Base-by-base conservation (phyloP, 441 rosid genomes). In the Pelargonium australe region DNA sequence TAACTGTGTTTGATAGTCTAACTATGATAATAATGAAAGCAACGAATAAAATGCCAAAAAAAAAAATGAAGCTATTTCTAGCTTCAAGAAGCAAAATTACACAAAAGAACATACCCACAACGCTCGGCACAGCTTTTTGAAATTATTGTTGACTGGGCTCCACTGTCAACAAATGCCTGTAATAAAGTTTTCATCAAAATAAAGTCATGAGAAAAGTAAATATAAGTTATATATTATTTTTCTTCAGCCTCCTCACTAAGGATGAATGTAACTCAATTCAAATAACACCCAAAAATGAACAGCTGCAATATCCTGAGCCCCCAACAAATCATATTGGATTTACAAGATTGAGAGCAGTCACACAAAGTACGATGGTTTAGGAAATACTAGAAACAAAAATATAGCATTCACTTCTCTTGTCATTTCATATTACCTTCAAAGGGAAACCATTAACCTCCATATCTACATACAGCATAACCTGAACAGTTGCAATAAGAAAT, bases 361-460 rank as follows among this genome's bases (percentile, higher is more conserved):
- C 19, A 16, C 60, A 53, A 53, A 53, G 19, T 53, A 53, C 60
- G 14, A 53, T 68, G 14, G 9, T 34, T 68, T 51, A 16, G 62
- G n/a, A 16, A 55, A 41, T 31, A 17, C 13, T 62, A 7, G 31
- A 40, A 41, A 53, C 16, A 6, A 53, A 16, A 53, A 0, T 53
- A 14, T 53, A 53, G 17, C 60, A 17, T 53, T 53, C 60, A 53
- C 60, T 53, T 19, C 60, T 53, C 17, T 31, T 62, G 67, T 19
- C 19, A 20, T 63, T 16, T 60, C 28, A 60, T 60, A 60, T 23
- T 89, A 94, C 99, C 99, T 94, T 88, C 68, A 94, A 77, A 67
- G 99, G 94, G 47, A 88, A 80, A 19, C 99, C 91, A 68, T 95
- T 95, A 71, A 95, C 99, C 83, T 95, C 99, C 99, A 95, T 95